phyloP scores from a whole-genome alignment of 768 basidiomycete genomes.

The Naganishia vaughanmartiniae region DNA sequence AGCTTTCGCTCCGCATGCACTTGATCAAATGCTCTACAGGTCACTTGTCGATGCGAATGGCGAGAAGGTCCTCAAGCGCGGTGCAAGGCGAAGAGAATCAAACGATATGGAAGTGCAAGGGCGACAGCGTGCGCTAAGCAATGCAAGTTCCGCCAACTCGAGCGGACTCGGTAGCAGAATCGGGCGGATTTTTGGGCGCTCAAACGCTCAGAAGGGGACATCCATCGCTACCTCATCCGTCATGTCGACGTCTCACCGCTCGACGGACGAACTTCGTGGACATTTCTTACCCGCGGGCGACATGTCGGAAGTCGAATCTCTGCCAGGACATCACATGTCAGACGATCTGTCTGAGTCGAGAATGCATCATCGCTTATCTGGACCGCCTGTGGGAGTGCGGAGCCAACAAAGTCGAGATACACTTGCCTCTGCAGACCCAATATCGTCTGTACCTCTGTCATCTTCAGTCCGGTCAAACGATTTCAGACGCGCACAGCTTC shows the following conservation, averaged over 20 bases:
- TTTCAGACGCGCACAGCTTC: conserved; percentile 16
- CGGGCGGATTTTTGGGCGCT: conserved; percentile 41
- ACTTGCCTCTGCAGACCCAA: background rate
- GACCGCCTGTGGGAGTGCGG: background rate
- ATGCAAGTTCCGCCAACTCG: conserved; percentile 36
- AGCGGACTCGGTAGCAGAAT: conserved; percentile 40
- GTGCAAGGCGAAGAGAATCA: conserved; percentile 3
- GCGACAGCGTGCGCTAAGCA: conserved; percentile 45
- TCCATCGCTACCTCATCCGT: conserved; percentile 14
- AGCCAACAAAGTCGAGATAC: conserved; percentile 17
- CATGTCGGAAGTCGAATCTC: conserved; percentile 15
- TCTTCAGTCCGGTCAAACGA: conserved; percentile 3
- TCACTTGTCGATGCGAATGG: conserved; percentile 24
- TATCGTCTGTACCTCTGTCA: background rate
- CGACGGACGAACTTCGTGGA: conserved; percentile 20
- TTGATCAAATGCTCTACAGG: conserved; percentile 42
- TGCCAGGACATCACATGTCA: conserved; percentile 13
- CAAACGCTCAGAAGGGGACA: conserved; percentile 35
- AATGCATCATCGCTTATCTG: background rate
- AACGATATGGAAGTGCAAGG: conserved; percentile 14
- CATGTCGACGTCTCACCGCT: conserved; percentile 2
- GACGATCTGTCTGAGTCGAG: background rate
- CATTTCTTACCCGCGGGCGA: conserved; percentile 9
- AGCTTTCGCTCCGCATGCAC: conserved; percentile 31
- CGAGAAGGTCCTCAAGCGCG: background rate